Evolutionary conservation across 2,329 filamentous ascomycete genomes (phyloP).

Genomic region (Diaporthe destruens): DNA sequence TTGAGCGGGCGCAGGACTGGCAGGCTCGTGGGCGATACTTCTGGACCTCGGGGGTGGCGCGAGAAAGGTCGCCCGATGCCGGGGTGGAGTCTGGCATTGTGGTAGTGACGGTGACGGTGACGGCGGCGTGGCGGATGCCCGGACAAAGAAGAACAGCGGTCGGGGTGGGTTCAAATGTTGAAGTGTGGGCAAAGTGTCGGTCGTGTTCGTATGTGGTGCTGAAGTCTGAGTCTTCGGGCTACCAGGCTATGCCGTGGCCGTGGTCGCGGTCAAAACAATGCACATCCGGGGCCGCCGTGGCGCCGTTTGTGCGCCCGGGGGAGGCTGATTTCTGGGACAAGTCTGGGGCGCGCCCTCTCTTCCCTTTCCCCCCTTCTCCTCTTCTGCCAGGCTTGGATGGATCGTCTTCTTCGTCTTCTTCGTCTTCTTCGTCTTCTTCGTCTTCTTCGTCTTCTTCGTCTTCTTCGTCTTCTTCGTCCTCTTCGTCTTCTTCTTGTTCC

Average conservation of each 20-base stretch:
- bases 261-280: background rate
- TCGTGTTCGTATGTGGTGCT: too few species aligned
- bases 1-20: constrained; percentile 41
- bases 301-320: constrained; percentile 18
- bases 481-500: background rate
- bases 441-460: too few species aligned
- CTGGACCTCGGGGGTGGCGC: constrained; percentile 42
- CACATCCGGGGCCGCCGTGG: constrained; percentile 2
- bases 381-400: too few species aligned
- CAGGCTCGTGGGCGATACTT: constrained; percentile 42
- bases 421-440: too few species aligned
- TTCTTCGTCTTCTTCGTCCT: too few species aligned
- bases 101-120: too few species aligned
- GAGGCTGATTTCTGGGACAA: too few species aligned
- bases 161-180: background rate
- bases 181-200: too few species aligned
- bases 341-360: too few species aligned
- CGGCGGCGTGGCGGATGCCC: constrained; percentile 12
- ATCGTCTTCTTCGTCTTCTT: too few species aligned
- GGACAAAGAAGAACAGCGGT: background rate
- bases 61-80: constrained; percentile 40
- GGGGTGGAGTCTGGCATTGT: constrained; percentile 41
- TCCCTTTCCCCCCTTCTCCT: too few species aligned
- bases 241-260: background rate
- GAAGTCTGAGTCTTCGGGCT: too few species aligned